Evolutionary conservation across 495 filamentous ascomycete genomes (phyloP).

Genomic region (Aspergillus mulundensis): DNA sequence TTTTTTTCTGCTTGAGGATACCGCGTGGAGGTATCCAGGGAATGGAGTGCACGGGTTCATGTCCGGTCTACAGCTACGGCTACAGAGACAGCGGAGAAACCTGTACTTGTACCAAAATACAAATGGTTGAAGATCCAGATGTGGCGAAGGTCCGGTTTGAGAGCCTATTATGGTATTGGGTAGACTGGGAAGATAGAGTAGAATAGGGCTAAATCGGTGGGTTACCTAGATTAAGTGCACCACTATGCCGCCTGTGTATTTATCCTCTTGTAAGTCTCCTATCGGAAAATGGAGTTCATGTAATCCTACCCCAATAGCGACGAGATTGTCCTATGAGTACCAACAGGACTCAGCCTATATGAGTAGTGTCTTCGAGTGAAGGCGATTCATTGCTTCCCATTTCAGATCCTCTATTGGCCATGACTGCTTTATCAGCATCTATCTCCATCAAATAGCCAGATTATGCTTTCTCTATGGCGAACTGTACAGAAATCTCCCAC

Average conservation of each 20-base stretch:
- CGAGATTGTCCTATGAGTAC: no score
- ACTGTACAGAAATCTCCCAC: constrained; percentile 76
- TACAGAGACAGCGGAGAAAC: neutral
- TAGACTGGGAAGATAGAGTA: no score
- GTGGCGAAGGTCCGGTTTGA: neutral
- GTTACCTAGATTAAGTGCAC: no score
- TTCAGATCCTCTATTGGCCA: no score
- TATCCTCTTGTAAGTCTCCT: no score
- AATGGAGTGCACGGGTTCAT: neutral
- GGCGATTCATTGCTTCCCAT: no score
- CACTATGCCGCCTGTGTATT: no score
- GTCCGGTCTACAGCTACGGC: neutral
- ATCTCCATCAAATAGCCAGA: neutral
- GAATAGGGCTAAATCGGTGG: no score
- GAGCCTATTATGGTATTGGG: neutral
- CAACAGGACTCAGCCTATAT: no score
- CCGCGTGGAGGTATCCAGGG: neutral
- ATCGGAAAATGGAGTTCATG: no score
- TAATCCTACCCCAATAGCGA: no score
- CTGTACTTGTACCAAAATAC: constrained; percentile 35
- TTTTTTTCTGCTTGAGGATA: constrained; percentile 1
- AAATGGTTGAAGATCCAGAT: constrained; percentile 24
- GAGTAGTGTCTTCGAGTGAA: no score
- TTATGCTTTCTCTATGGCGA: constrained; percentile 38
- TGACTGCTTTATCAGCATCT: neutral